These are phyloP conservation scores for Fusarium chlamydosporum DNA, from an alignment of 2,329 filamentous ascomycete genomes.

Conservation along the genomic window DNA sequence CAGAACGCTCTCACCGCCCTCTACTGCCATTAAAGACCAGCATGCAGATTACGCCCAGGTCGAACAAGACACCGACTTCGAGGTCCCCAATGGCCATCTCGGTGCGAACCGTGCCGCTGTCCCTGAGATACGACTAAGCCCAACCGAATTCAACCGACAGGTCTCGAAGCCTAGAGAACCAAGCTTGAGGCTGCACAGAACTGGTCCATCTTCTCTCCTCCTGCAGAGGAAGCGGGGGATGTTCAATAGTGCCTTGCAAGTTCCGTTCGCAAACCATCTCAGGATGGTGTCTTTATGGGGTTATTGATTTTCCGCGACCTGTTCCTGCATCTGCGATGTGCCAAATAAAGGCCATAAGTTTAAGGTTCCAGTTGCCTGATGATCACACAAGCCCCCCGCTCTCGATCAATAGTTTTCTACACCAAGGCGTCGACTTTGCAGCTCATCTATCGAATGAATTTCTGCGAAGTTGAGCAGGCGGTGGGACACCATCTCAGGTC, in stretches of 20 bases:
- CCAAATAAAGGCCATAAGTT: conserved; percentile 31
- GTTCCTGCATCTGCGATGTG: conserved; percentile 44
- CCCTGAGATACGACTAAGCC: conserved; percentile 25
- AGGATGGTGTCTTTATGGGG: conserved; percentile 30
- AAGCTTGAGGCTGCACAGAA: conserved; percentile 5
- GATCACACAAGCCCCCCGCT: conserved; percentile 31
- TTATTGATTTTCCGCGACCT: conserved; percentile 19
- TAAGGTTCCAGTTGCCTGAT: conserved; percentile 33
- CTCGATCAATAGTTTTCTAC: conserved; percentile 23
- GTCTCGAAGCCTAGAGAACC: conserved; percentile 21
- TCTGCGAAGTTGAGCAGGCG: conserved; percentile 19
- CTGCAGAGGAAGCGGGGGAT: conserved; percentile 12
- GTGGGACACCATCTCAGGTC: conserved; percentile 33
- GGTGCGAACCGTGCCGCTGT: conserved; percentile 32
- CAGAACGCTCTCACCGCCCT: conserved; percentile 42
- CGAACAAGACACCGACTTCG: conserved; percentile 14
- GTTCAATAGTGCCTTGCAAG: conserved; percentile 4
- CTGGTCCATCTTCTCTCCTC: too few species aligned
- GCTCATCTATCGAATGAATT: conserved; percentile 12
- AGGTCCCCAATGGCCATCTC: conserved; percentile 14
- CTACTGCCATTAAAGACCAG: conserved; percentile 18
- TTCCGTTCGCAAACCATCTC: conserved; percentile 4
- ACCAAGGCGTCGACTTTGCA: conserved; percentile 13
- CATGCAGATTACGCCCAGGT: conserved; percentile 29
- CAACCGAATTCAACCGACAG: conserved; percentile 8